Percentiles rank a stretch among this genome's conserved stretches.
phyloP scores from a whole-genome alignment of 2,329 filamentous ascomycete genomes.

The Trichoderma koningiopsis region DNA sequence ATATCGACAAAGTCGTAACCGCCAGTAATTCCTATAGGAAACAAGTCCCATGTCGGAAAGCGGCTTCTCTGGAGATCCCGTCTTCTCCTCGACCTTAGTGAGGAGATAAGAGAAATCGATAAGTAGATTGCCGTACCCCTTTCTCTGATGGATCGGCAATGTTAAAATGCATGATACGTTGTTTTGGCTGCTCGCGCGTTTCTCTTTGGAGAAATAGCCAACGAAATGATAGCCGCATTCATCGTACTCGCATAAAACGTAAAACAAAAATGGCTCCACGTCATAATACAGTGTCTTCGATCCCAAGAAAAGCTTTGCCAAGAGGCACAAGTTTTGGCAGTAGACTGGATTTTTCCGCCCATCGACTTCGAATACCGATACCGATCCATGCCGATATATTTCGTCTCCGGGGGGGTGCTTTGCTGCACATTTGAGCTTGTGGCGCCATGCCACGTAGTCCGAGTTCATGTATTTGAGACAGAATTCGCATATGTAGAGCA shows the following conservation, averaged over 20 bases:
- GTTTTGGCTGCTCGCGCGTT: slow-evolving; percentile 89
- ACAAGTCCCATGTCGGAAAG: slow-evolving; percentile 97
- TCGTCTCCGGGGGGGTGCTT: slow-evolving; percentile 98
- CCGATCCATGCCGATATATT: slow-evolving; percentile 87
- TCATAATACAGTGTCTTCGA: slow-evolving; percentile 99
- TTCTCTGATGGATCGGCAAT: slow-evolving; percentile 92
- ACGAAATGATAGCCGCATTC: slow-evolving; percentile 93
- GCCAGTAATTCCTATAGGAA: slow-evolving; percentile 97
- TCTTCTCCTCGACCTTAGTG: slow-evolving; percentile 89
- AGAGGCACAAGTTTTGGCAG: slow-evolving; percentile 93
- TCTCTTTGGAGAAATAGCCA: slow-evolving; percentile 99
- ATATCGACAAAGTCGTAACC: slow-evolving; percentile 82
- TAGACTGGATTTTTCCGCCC: slow-evolving; percentile 97
- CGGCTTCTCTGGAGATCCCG: slow-evolving; percentile 94
- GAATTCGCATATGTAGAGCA: slow-evolving; percentile 99
- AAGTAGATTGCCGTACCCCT: slow-evolving; percentile 93
- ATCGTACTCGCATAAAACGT: slow-evolving; percentile 93
- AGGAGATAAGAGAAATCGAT: slow-evolving; percentile 99
- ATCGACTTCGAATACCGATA: slow-evolving; percentile 97
- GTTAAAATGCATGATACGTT: slow-evolving; percentile 98
- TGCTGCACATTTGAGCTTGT: slow-evolving; percentile 94
- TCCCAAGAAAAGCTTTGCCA: slow-evolving; percentile 96
- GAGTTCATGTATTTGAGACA: slow-evolving; percentile 99
- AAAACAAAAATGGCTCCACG: slow-evolving; percentile 95
- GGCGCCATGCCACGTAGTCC: slow-evolving; percentile 95